Conservation (phyloP, 768 basidiomycete genomes). For the Boletus bicolor region DNA sequence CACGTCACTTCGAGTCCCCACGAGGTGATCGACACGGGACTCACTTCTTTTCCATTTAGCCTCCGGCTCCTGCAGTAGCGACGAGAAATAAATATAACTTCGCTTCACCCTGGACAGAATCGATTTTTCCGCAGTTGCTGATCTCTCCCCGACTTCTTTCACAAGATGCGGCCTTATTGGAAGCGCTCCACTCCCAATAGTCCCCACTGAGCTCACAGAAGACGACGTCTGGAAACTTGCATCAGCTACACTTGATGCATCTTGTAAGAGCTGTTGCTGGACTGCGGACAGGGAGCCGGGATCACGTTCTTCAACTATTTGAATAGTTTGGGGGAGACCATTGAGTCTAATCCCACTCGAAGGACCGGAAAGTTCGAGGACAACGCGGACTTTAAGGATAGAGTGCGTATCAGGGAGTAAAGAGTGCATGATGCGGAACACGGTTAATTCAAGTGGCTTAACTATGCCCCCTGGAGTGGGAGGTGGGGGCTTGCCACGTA, state of each 20-base stretch:
- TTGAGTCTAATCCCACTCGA: conserved; percentile 82
- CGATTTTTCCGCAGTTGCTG: conserved; percentile 68
- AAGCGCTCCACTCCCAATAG: conserved; percentile 37
- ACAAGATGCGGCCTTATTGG: conserved; percentile 33
- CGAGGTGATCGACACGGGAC: conserved; percentile 25
- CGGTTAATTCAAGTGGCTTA: conserved; percentile 46
- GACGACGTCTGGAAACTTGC: conserved; percentile 67
- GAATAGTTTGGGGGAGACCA: conserved; percentile 70
- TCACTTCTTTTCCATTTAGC: conserved; percentile 92
- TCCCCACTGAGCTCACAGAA: conserved; percentile 51
- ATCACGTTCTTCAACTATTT: conserved; percentile 64
- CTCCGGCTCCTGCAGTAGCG: conserved; percentile 93
- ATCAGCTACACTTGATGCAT: conserved; percentile 65
- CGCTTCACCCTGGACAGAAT: conserved; percentile 84
- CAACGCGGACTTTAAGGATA: conserved; percentile 74
- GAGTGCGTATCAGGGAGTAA: conserved; percentile 69
- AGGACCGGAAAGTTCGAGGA: conserved; percentile 76
- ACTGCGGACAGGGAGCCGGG: conserved; percentile 44
- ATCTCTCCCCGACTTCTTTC: conserved; percentile 42
- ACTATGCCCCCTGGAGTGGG: conserved; percentile 31
- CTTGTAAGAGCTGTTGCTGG: conserved; percentile 57
- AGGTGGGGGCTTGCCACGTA: conserved; percentile 38
- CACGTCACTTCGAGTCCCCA: background rate
- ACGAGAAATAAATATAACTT: conserved; percentile 98
- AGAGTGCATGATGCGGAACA: conserved; percentile 71